Evolutionary conservation across 805 yeast species (phyloP), one percentile per base, ranked within the genome.

Genomic region (Hanseniaspora thailandica): DNA sequence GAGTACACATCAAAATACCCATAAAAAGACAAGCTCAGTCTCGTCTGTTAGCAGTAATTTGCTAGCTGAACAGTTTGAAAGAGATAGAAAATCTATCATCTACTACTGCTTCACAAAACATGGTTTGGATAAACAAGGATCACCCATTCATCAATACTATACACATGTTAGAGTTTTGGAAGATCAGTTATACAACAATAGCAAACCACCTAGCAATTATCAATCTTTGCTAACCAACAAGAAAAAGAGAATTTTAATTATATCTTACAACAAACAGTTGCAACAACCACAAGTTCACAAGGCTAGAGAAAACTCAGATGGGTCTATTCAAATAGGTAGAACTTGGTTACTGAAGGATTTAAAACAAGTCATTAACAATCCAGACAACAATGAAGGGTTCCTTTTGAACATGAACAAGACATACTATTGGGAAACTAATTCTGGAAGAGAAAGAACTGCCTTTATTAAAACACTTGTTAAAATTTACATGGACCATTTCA

Each of bases 311-410:
- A 83, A 84, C 59, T 71, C 76, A 9, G 84, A 85, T 59, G 82
- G 84, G 0, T 66, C 81, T 1, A 79, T 84, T 60, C 97, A 89
- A 67, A 86, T 89, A 49, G 97, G 97, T 31, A 76, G 96, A 61
- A 84, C 95, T 2, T 89, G 97, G 97, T 81, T 79, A 57, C 69
- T 90, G 60, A 84, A 77, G 56, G 94, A 86, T 59, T 69, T 90
- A 57, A 65, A 72, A 3, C 65, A 67, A 41, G 65, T 89, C 2
- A 79, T 80, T 31, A 72, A 76, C 53, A 86, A 81, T 56, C 52
- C 56, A 31, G 74, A 68, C 26, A 75, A 74, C 12, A 75, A 72
- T 2, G 75, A 77, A 47, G 87, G 89, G 1, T 71, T 85, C 54
- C 56, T 74, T 0, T 70, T 84, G 51, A 70, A 71, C 17, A 72